These are phyloP conservation scores for Teratosphaeria viscida DNA, from an alignment of 2,329 filamentous ascomycete species.

Conservation along the genomic window DNA sequence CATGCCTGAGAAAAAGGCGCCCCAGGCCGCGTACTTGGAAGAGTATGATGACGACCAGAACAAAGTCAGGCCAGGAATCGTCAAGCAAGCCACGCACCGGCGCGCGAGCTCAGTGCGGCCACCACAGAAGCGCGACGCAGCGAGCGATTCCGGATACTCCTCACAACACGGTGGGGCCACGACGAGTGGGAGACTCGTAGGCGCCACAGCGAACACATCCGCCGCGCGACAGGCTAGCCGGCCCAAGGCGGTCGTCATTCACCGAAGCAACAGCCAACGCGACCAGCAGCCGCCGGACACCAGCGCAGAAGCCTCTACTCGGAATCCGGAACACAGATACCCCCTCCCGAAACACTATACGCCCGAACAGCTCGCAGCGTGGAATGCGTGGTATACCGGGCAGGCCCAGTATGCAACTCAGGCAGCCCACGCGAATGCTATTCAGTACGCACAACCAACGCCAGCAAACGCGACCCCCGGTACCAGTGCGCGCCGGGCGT, in stretches of 20 bases:
- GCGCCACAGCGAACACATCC: conserved; percentile 3
- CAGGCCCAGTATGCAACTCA: conserved; percentile 5
- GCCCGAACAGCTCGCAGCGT: conserved; percentile 2
- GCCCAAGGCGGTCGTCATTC: conserved; percentile 15
- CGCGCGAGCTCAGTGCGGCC: conserved; percentile 19
- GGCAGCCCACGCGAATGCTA: neutral
- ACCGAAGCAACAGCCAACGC: conserved; percentile 13
- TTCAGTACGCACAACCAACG: neutral
- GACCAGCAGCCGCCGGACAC: conserved; percentile 3
- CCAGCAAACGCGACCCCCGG: neutral
- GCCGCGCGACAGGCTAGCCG: neutral
- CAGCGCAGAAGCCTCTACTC: conserved; percentile 5
- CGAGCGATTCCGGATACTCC: conserved; percentile 53
- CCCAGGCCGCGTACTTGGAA: conserved; percentile 23
- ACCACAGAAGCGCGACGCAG: conserved; percentile 32
- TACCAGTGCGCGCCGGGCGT: conserved; percentile 6
- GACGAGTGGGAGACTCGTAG: conserved; percentile 1
- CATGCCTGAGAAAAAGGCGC: conserved; percentile 6
- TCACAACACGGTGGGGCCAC: conserved; percentile 26
- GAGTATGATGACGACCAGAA: conserved; percentile 34
- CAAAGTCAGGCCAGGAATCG: conserved; percentile 35
- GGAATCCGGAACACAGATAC: conserved; percentile 12
- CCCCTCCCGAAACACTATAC: conserved; percentile 7
- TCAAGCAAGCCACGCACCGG: conserved; percentile 18
- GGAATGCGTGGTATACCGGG: neutral